Conservation (phyloP, 257 asterid genomes). For the Cinchona pubescens region DNA sequence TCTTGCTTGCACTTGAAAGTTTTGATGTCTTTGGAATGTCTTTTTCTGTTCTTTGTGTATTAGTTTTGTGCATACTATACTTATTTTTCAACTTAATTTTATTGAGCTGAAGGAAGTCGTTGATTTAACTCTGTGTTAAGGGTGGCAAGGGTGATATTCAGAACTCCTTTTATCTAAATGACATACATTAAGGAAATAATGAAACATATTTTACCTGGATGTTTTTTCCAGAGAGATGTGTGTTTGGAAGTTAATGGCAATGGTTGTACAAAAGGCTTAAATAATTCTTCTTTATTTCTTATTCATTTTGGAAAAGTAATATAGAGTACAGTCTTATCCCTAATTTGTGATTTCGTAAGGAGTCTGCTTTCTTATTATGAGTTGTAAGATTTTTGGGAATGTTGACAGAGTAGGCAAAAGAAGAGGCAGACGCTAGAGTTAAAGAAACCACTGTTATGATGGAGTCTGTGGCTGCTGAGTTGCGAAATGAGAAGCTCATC, state of each 20-base stretch:
- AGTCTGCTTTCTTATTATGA: neutral
- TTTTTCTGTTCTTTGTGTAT: neutral
- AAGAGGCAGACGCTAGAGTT: slow-evolving; percentile 60
- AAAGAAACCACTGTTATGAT: slow-evolving; percentile 39
- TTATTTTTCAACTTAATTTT: no score
- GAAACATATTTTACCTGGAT: neutral
- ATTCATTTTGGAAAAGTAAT: neutral
- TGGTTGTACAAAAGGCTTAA: neutral
- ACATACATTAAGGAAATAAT: neutral
- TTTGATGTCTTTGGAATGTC: neutral
- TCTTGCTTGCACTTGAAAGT: neutral
- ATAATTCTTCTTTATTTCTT: neutral
- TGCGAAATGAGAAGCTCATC: slow-evolving; percentile 63
- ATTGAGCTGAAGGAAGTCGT: neutral
- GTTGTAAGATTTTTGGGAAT: slow-evolving; percentile 15
- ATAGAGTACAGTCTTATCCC: neutral
- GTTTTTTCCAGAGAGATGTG: neutral
- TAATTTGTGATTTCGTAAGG: neutral
- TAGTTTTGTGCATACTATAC: no score
- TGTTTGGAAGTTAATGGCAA: neutral
- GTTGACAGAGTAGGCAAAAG: slow-evolving; percentile 81
- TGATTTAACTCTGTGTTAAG: neutral
- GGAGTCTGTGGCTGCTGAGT: slow-evolving; percentile 61
- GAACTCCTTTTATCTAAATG: neutral
- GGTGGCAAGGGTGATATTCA: neutral